Conservation (phyloP, 148 eudicot species). For the Polygonum aviculare region DNA sequence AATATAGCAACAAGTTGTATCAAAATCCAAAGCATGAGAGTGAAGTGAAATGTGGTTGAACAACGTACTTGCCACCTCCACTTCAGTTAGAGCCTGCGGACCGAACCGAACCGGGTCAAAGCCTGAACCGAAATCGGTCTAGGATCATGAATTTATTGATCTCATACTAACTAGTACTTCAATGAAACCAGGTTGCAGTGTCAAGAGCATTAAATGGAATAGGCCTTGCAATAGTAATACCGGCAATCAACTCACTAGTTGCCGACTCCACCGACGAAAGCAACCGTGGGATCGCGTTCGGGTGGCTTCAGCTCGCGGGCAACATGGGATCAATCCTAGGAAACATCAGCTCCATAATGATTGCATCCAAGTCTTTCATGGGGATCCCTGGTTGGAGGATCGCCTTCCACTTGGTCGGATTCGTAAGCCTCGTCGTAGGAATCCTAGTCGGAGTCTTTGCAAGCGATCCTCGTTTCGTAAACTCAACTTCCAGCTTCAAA, state of each 20-base stretch:
- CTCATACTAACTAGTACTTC: not conserved
- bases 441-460: conserved; percentile 68
- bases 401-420: conserved; percentile 72
- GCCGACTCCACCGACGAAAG: conserved; percentile 88
- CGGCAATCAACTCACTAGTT: conserved; percentile 74
- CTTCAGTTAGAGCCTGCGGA: too few relatives aligned
- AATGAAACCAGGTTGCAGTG: conserved; percentile 57
- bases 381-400: conserved; percentile 89
- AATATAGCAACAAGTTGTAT: too few relatives aligned
- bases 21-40: too few relatives aligned
- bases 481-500: not conserved
- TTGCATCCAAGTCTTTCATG: conserved; percentile 65
- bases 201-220: conserved; percentile 83
- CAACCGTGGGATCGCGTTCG: conserved; percentile 86
- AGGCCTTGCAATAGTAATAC: conserved; percentile 82
- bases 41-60: not conserved
- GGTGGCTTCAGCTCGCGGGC: conserved; percentile 68
- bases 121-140: too few relatives aligned
- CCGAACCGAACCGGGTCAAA: too few relatives aligned
- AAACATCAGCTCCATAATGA: conserved; percentile 46
- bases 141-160: not conserved
- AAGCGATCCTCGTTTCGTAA: conserved; percentile 50
- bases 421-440: conserved; percentile 64
- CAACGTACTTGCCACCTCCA: too few relatives aligned
- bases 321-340: conserved; percentile 75